Evolutionary conservation across 352 stramenopile species (phyloP).

Genomic region (Phytophthora macrochlamydospora): DNA sequence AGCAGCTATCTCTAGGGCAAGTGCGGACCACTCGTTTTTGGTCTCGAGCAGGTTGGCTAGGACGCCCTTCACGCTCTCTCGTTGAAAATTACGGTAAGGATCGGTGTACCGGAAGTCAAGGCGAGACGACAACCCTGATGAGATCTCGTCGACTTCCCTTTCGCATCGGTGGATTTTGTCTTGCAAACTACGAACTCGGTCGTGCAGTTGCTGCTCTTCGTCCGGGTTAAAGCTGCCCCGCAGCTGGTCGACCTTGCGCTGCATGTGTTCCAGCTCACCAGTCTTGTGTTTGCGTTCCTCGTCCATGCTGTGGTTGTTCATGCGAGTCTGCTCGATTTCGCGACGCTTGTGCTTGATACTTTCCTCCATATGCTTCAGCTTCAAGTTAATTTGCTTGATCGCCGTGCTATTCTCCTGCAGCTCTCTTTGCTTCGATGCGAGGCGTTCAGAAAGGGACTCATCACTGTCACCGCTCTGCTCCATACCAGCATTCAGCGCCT

Average conservation of each 20-base stretch:
- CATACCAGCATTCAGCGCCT: constrained; percentile 87
- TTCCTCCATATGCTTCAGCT: constrained; percentile 93
- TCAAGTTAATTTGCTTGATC: constrained; percentile 93
- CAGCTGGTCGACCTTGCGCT: constrained; percentile 54
- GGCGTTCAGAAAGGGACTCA: constrained; percentile 75
- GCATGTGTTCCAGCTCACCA: constrained; percentile 69
- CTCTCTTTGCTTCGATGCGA: constrained; percentile 80
- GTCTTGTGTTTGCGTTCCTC: constrained; percentile 70
- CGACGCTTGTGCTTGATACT: constrained; percentile 78
- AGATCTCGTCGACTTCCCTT: constrained; percentile 93
- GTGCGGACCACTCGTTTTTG: constrained; percentile 92
- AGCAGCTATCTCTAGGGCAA: constrained; percentile 97
- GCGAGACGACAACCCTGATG: constrained; percentile 93
- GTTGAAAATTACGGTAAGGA: constrained; percentile 94
- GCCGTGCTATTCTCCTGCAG: constrained; percentile 79
- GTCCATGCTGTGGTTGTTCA: constrained; percentile 78
- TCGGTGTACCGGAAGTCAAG: constrained; percentile 97
- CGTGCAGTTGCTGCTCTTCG: constrained; percentile 69
- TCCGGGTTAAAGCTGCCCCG: constrained; percentile 77
- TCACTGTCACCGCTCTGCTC: constrained; percentile 75
- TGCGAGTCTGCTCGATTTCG: constrained; percentile 72
- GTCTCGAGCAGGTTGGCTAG: constrained; percentile 97
- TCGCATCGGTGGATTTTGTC: constrained; percentile 69
- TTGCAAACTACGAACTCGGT: constrained; percentile 65
- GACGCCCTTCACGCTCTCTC: constrained; percentile 96